Evolutionary conservation across 2,329 filamentous ascomycete genomes (phyloP), one percentile per base, ranked within the genome.

Genomic region (Penicillium nordicum): DNA sequence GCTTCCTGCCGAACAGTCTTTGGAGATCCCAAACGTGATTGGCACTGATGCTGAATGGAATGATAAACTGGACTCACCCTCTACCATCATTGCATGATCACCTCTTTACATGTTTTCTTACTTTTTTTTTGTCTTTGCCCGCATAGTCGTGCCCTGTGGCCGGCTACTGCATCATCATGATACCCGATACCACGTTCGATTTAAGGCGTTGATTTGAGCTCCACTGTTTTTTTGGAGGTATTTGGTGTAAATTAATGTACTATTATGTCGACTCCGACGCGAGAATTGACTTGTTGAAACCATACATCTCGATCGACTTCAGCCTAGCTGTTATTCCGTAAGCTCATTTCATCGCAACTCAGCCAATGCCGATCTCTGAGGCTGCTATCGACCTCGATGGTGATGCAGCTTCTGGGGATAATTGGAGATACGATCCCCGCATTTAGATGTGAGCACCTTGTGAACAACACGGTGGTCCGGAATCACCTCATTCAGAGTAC

Each of bases 91-190:
- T 34, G 50, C 57, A 34, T 61, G 36, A 51, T 60, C 50, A 41
- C 14, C 43, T 14, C 16, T 42, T 40, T 11, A 36, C 32, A 10
- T 14, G 7, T 37, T 50, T 30, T 10, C 6, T 30, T 42, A 1
- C 12, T 42, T 11, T 48, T 32, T 37, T 51, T 32, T 14, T 45
- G 30, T 36, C 23, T 54, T 54, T 38, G 34, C 34, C 40, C 41
- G 51, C 51, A 50, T 55, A 27, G 25, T 14, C 27, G 43, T 40
- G 48, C 47, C 29, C 18, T 55, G 7, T 38, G 46, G 18, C 21
- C 25, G 54, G 45, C 54, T 37, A 38, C 40, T 55, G 47, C 55
- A 57, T 59, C 41, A 57, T 57, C 46, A 57, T 59, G 58, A 60
- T 60, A 60, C 58, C 58, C 57, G 48, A 41, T 47, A 45, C 42